A percentile compares a stretch with the other conserved stretches of the same genome.
Conservation (phyloP, 2,329 filamentous ascomycete genomes). For the Pestalotiopsis sp. region DNA sequence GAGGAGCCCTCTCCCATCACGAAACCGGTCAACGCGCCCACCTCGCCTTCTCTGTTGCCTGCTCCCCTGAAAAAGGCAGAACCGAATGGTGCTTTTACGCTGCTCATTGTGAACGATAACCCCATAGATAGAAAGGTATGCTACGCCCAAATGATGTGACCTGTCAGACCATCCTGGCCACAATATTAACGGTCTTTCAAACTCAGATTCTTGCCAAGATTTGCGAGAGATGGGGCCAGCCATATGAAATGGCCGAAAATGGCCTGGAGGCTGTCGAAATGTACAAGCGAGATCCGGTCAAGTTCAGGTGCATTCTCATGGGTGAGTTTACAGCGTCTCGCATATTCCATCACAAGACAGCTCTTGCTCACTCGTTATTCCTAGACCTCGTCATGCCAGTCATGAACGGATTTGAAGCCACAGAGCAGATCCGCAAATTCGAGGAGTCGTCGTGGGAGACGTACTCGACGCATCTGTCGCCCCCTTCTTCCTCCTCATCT, state of each 20-base stretch:
- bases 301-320: constrained; percentile 51
- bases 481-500: neutral
- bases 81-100: constrained; percentile 7
- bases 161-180: neutral
- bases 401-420: constrained; percentile 34
- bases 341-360: no score
- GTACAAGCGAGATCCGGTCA: constrained; percentile 35
- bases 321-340: constrained; percentile 29
- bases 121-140: constrained; percentile 11
- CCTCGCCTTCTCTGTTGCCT: neutral
- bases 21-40: neutral
- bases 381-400: constrained; percentile 33
- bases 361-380: neutral
- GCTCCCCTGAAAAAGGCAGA: neutral
- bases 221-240: constrained; percentile 16
- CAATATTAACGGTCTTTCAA: neutral
- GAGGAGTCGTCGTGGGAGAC: constrained; percentile 20
- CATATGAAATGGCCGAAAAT: constrained; percentile 40
- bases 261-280: constrained; percentile 50
- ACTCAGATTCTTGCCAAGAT: constrained; percentile 13
- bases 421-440: constrained; percentile 27
- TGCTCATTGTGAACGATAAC: constrained; percentile 12
- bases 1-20: neutral
- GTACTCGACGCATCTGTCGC: neutral
- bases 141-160: neutral